phyloP scores from a whole-genome alignment of 495 filamentous ascomycete genomes.

The Achaetomiella virescens region DNA sequence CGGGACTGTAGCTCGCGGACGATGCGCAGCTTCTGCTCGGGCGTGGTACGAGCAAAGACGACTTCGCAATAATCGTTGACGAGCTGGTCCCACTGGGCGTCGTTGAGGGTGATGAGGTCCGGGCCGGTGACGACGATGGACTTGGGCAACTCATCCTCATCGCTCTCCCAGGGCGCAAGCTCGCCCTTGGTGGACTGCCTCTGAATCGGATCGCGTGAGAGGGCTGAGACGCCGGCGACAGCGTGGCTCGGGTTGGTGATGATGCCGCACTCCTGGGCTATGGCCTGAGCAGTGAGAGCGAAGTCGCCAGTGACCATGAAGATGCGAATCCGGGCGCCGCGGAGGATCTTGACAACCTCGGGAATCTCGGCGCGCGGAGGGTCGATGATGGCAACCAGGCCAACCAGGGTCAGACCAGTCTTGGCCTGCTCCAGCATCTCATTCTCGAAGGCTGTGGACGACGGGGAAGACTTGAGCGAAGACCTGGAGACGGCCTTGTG shows the following conservation, averaged over 20 bases:
- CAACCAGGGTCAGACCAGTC: conserved; percentile 51
- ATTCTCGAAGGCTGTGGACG: conserved; percentile 46
- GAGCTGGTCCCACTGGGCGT: conserved; percentile 38
- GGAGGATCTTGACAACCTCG: conserved; percentile 50
- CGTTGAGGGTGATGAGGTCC: conserved; percentile 51
- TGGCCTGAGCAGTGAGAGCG: conserved; percentile 61
- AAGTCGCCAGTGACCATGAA: conserved; percentile 75
- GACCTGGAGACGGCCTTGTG: conserved; percentile 45
- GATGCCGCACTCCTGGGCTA: conserved; percentile 62
- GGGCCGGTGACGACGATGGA: conserved; percentile 51
- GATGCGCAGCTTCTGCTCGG: conserved; percentile 71
- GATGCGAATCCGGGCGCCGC: conserved; percentile 56
- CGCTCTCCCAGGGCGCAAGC: conserved; percentile 3
- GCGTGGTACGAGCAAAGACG: conserved; percentile 64
- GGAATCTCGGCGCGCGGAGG: conserved; percentile 61
- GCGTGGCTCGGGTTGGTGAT: conserved; percentile 39
- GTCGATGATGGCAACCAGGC: conserved; percentile 61
- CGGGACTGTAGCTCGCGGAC: conserved; percentile 59
- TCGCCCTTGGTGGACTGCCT: conserved; percentile 4
- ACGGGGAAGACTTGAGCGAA: conserved; percentile 27
- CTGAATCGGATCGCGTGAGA: conserved; percentile 28
- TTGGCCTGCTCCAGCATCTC: conserved; percentile 44
- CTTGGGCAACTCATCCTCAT: conserved; percentile 1
- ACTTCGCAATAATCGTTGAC: conserved; percentile 36
- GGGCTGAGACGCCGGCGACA: conserved; percentile 37